A percentile compares a stretch with the other conserved stretches of the same genome.
Conservation (phyloP, 139 green algal genomes). For the Pleodorina starrii region DNA sequence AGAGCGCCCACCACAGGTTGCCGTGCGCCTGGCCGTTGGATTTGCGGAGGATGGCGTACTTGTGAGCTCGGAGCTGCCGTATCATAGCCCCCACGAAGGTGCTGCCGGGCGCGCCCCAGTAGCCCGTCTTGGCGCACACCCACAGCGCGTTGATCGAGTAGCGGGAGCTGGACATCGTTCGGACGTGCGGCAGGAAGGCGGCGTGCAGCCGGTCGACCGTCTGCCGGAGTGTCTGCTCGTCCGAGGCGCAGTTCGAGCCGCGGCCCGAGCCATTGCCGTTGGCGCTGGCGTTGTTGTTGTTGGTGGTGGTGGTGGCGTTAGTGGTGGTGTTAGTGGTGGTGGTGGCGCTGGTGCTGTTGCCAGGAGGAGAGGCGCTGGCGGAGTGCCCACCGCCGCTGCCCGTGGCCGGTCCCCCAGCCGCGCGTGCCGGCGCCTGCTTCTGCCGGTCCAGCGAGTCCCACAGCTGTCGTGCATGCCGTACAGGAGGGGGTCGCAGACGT, state of each 20-base stretch:
- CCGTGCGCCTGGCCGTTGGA: background rate
- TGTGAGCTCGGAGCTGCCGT: background rate
- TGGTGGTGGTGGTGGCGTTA: too few species aligned
- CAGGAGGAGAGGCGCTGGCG: background rate
- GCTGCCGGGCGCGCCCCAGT: background rate
- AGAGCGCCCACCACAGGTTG: slow-evolving; percentile 39
- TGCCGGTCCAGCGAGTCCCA: background rate
- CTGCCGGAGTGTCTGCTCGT: background rate
- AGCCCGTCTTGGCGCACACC: slow-evolving; percentile 26
- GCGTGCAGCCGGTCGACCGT: background rate
- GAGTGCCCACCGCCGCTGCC: background rate
- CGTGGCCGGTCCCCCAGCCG: background rate
- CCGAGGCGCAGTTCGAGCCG: background rate
- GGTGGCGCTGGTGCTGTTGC: background rate
- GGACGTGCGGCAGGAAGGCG: background rate
- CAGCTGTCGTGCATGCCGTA: background rate
- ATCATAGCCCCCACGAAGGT: background rate
- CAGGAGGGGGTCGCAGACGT: background rate
- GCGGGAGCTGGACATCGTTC: background rate
- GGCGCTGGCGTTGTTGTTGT: too few species aligned
- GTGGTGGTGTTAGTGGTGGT: background rate
- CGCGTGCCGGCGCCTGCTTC: background rate
- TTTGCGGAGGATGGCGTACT: background rate
- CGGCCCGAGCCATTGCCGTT: background rate
- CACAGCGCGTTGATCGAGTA: slow-evolving; percentile 37